Conservation (phyloP, 345 rosid genomes). For the Camelina neglecta region DNA sequence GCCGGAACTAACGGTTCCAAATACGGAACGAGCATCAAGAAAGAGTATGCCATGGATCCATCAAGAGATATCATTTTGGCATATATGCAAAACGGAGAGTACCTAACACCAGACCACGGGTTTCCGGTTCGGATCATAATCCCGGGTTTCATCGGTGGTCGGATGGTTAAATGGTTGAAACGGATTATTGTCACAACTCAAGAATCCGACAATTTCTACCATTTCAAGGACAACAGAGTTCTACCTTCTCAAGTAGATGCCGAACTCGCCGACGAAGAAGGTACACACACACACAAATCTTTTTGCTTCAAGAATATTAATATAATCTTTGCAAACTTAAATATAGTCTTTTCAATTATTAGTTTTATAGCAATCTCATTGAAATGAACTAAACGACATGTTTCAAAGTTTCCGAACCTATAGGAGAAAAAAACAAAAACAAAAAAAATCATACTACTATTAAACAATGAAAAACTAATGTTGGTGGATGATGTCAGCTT, state of each 20-base stretch:
- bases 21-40: constrained; percentile 79
- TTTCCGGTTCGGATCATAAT: constrained; percentile 81
- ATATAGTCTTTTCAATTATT: background rate
- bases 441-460: background rate
- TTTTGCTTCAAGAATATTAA: background rate
- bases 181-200: constrained; percentile 70
- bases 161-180: constrained; percentile 96
- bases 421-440: constrained; percentile 3
- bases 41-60: constrained; percentile 81
- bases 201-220: constrained; percentile 80
- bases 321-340: background rate
- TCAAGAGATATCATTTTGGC: constrained; percentile 81
- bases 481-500: constrained; percentile 23
- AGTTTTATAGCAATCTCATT: background rate
- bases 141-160: constrained; percentile 92
- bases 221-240: constrained; percentile 79
- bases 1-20: constrained; percentile 89
- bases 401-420: constrained; percentile 1
- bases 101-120: constrained; percentile 83
- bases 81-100: constrained; percentile 93
- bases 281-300: constrained; percentile 39
- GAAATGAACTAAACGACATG: background rate
- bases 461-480: background rate
- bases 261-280: constrained; percentile 87
- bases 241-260: constrained; percentile 86